These are phyloP conservation scores for Aspergillus steynii DNA, from an alignment of 495 filamentous ascomycete genomes.

Conservation along the genomic window DNA sequence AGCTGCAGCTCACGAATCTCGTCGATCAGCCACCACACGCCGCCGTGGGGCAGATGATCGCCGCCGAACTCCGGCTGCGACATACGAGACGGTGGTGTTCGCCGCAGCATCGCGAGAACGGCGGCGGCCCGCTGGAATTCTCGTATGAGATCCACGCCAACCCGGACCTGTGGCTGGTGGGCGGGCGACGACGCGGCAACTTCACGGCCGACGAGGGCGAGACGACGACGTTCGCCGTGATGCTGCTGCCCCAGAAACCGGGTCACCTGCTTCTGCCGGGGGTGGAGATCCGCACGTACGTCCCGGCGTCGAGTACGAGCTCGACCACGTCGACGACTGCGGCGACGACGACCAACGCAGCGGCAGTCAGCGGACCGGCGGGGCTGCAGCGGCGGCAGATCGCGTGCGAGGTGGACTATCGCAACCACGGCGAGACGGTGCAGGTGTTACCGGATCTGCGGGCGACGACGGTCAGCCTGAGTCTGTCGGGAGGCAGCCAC, in stretches of 20 bases:
- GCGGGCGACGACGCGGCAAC: slow-evolving; percentile 74
- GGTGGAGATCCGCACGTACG: slow-evolving; percentile 69
- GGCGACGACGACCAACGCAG: slow-evolving; percentile 12
- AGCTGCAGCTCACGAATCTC: slow-evolving; percentile 58
- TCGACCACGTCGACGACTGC: slow-evolving; percentile 23
- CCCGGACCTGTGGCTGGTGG: slow-evolving; percentile 78
- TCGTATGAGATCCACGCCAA: slow-evolving; percentile 79
- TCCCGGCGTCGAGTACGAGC: slow-evolving; percentile 25
- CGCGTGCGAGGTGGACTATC: slow-evolving; percentile 76
- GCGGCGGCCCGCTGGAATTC: slow-evolving; percentile 66
- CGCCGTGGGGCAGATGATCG: slow-evolving; percentile 66
- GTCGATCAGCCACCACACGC: slow-evolving; percentile 41
- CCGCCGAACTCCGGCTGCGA: slow-evolving; percentile 68
- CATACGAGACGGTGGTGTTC: slow-evolving; percentile 81
- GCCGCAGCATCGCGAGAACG: slow-evolving; percentile 33
- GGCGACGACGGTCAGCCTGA: slow-evolving; percentile 75
- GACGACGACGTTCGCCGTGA: slow-evolving; percentile 53
- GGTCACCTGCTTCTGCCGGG: slow-evolving; percentile 75
- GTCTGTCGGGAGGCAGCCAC: slow-evolving; percentile 55
- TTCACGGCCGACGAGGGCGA: slow-evolving; percentile 63
- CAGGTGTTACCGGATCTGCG: slow-evolving; percentile 72
- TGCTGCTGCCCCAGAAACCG: slow-evolving; percentile 75
- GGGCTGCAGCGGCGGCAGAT: slow-evolving; percentile 38
- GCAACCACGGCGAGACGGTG: slow-evolving; percentile 73
- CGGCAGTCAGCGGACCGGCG: slow-evolving; percentile 14